Base-by-base conservation (phyloP, 805 yeast species). In the Geotrichum ghanense region DNA sequence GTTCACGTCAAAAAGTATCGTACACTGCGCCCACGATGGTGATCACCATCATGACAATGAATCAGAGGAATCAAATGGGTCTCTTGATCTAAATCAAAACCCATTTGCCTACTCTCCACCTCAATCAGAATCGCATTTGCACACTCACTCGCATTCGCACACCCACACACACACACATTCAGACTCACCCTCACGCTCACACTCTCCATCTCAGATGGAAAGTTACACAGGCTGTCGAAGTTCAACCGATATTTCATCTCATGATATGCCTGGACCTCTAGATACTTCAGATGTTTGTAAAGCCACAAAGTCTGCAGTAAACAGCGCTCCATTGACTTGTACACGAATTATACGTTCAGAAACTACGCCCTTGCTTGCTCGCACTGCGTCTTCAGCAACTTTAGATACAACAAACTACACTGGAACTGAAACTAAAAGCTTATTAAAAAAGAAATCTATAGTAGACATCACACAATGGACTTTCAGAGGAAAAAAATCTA, bases 21-120 rank as follows among this genome's bases (percentile, higher is more conserved):
- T 89, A 0, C 96, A 88, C 59, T 88, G 96, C 63, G 82, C 78
- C 14, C 95, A 88, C 56, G 77, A 69, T 10, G 72, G 65, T 10
- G 62, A 49, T 7, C 55, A 24, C 14, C 24, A n/a, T 21, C 22
- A 39, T 39, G 12, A n/a, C 37, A 19, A 5, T 31, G 5, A 31
- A 16, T 31, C 37, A 5, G 19, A 5, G 4, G 37, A 31, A 31
- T 31, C 37, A n/a, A n/a, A n/a, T n/a, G n/a, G n/a, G n/a, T 31
- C 37, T 12, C 27, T 24, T 24, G 27, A 24, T n/a, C n/a, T n/a
- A n/a, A n/a, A n/a, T n/a, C n/a, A n/a, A n/a, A n/a, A n/a, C n/a
- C 25, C 22, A 19, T 12, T 27, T 46, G 41, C 45, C 34, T 51
- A 51, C 48, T 45, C 31, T 45, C 56, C 48, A 48, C 46, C 23